Conservation (phyloP, 495 filamentous ascomycete genomes). For the Chaetomidium leptoderma region DNA sequence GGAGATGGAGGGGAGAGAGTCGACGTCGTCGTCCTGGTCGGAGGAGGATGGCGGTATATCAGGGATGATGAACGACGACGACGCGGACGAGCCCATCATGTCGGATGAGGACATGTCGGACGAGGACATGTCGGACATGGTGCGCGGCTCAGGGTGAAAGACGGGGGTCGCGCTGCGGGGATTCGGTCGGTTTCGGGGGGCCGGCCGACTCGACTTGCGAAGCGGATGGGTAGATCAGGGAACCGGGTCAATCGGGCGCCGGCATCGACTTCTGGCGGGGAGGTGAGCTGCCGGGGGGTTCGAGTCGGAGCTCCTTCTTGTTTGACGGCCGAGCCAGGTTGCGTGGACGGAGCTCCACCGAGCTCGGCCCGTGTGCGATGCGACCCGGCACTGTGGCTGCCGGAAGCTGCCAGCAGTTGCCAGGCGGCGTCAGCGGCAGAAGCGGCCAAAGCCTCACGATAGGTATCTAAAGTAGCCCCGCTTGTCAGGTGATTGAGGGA, state of each 20-base stretch:
- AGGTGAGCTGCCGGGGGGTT: constrained; percentile 1
- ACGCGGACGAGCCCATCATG: constrained; percentile 15
- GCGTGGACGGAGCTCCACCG: not conserved
- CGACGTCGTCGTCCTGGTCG: constrained; percentile 62
- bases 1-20: constrained; percentile 72
- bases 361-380: constrained; percentile 9
- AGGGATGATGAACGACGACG: constrained; percentile 44
- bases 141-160: not conserved
- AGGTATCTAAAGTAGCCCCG: too few species aligned
- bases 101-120: constrained; percentile 30
- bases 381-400: constrained; percentile 10
- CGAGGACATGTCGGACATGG: constrained; percentile 32
- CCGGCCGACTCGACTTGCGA: not conserved
- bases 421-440: not conserved
- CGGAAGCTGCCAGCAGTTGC: constrained; percentile 21
- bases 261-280: constrained; percentile 8
- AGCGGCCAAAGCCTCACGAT: not conserved
- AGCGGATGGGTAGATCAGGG: not conserved
- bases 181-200: not conserved
- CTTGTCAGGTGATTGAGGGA: constrained; percentile 31
- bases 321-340: constrained; percentile 1
- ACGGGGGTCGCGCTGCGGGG: not conserved
- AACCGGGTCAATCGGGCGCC: not conserved
- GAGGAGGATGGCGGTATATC: constrained; percentile 44
- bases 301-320: constrained; percentile 3